phyloP scores from a whole-genome alignment of 371 early-diverging fungal species.

The Dinochytrium kinnereticum region DNA sequence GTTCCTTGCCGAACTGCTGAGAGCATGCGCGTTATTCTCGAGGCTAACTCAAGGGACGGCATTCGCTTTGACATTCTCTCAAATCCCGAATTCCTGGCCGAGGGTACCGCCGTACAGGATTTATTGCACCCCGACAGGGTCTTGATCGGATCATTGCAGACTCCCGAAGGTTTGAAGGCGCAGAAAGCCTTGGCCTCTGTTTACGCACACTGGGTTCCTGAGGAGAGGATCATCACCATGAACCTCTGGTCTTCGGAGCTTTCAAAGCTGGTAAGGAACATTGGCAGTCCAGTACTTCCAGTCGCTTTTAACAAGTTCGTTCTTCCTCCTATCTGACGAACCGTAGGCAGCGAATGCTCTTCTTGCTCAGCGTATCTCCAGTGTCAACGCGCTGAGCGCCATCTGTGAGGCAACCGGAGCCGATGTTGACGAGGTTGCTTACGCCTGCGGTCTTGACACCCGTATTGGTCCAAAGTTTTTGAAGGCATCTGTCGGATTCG shows the following conservation, averaged over 20 bases:
- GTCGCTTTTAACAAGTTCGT: too few species aligned
- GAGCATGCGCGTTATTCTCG: constrained; percentile 85
- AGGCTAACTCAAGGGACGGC: constrained; percentile 74
- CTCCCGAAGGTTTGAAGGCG: constrained; percentile 76
- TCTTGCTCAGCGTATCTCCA: constrained; percentile 94
- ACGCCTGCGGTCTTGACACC: constrained; percentile 86
- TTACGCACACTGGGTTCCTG: constrained; percentile 76
- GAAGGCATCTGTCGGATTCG: constrained; percentile 92
- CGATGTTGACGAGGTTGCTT: constrained; percentile 92
- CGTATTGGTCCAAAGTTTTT: constrained; percentile 93
- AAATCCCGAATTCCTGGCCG: constrained; percentile 97
- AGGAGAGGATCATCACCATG: constrained; percentile 86
- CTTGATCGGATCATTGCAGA: constrained; percentile 87
- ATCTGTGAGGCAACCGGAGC: constrained; percentile 96
- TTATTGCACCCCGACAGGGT: constrained; percentile 91
- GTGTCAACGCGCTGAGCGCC: constrained; percentile 90
- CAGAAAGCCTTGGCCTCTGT: constrained; percentile 77
- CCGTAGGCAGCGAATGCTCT: constrained; percentile 90
- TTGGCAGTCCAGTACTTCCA: too few species aligned
- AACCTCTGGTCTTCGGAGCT: constrained; percentile 95
- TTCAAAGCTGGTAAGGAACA: constrained; percentile 82
- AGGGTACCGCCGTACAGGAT: constrained; percentile 90
- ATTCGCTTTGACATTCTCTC: constrained; percentile 88
- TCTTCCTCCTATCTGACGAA: background rate
- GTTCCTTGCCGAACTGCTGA: constrained; percentile 95